Evolutionary conservation across 179 eudicot species (phyloP), one percentile per base, ranked within the genome.

Genomic region (Nepenthes alata): DNA sequence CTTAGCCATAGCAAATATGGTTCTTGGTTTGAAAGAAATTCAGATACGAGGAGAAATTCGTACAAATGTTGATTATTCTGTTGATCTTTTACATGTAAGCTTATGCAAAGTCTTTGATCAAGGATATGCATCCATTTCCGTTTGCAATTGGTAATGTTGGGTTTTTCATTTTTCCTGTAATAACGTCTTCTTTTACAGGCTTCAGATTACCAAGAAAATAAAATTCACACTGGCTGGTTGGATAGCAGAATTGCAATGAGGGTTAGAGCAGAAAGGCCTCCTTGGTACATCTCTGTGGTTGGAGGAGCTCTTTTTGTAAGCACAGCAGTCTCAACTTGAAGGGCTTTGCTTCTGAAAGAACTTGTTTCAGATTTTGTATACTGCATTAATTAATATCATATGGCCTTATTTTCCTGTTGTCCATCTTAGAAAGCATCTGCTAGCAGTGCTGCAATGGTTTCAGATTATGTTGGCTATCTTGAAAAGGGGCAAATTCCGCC

Each of bases 401-500:
- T 64, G 38, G 53, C 50, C 13, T 39, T 6, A 15, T 47, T 64
- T 53, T 37, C 37, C 11, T 54, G 9, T 41, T 72, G 57, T 47
- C 60, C 37, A 63, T 68, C 65, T 63, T 86, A 95, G 99, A 95
- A 95, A 95, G 97, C 99, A 66, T 86, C 89, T 61, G 80, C 96
- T 77, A 95, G 95, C 69, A 88, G 99, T 74, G 95, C 96, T 53
- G 99, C 99, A 55, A 84, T 83, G 78, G 99, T 91, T 53, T 81
- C 96, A 2, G 99, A 95, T 59, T 95, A 91, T 69, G 63, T 94
- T 73, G 99, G 99, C 72, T 95, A 95, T 81, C 90, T 95, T 59
- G 99, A 91, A 63, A 94, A 91, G 68, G 99, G 99, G 58, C 99
- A 95, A 75, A 95, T 95, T 65, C 99, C 99, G 38, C 99, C 99